Conservation (phyloP, 2,329 filamentous ascomycete genomes). For the Aspergillus ochraceus region DNA sequence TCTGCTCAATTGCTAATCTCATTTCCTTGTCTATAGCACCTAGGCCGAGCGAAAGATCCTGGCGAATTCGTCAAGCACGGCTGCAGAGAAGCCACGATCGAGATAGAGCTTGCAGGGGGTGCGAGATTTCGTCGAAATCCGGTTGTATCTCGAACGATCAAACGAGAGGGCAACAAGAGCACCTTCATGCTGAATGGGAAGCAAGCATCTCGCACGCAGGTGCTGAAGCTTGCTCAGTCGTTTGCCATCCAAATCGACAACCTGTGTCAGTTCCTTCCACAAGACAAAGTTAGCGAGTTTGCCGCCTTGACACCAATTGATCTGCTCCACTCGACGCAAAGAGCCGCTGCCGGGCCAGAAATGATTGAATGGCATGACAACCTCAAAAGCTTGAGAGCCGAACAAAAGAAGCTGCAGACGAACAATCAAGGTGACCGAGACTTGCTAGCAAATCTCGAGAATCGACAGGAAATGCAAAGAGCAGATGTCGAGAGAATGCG, state of each 20-base stretch:
- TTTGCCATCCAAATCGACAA: conserved; percentile 97
- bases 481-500: conserved; percentile 80
- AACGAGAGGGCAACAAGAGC: conserved; percentile 76
- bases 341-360: conserved; percentile 78
- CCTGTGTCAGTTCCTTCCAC: conserved; percentile 92
- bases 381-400: conserved; percentile 68
- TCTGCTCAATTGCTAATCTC: not conserved
- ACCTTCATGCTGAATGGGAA: conserved; percentile 76
- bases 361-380: conserved; percentile 77
- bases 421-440: conserved; percentile 62
- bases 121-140: conserved; percentile 61
- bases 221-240: conserved; percentile 66
- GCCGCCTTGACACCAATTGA: conserved; percentile 79
- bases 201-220: conserved; percentile 58
- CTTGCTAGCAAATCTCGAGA: conserved; percentile 66
- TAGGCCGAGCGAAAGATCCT: conserved; percentile 81
- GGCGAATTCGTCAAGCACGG: conserved; percentile 95
- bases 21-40: conserved; percentile 49
- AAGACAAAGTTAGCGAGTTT: conserved; percentile 94
- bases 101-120: conserved; percentile 80
- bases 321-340: conserved; percentile 79
- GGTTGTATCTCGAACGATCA: conserved; percentile 73
- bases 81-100: conserved; percentile 72
- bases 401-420: conserved; percentile 65
- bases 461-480: conserved; percentile 71